Evolutionary conservation across 768 basidiomycete species (phyloP), one percentile per base, ranked within the genome.

Genomic region (Harrya chromipes): DNA sequence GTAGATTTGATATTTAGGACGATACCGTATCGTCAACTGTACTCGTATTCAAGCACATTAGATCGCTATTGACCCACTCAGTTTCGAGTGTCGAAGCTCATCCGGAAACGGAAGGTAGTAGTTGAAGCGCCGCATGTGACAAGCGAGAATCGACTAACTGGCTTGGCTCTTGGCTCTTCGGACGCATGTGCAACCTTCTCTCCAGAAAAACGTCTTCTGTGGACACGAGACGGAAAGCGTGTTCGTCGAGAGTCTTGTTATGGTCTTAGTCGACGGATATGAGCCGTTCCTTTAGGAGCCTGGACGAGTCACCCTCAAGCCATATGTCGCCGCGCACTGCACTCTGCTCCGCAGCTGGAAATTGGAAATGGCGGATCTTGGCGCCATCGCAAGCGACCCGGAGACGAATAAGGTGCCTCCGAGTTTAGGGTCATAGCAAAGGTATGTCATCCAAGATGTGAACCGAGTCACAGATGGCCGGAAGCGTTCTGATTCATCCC

Each of bases 1-100:
- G 70, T 35, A 57, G 68, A 41, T 69, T 69, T 27, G 70, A 71
- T 52, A 49, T 71, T n/a, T 69, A 64, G 52, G 23, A 34, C 6
- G 29, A n/a, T 34, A 9, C 27, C 20, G 17, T 41, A 40, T 47
- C 17, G 27, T 50, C 29, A 24, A 46, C 4, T 21, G 17, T 6
- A 20, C 23, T n/a, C 27, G 20, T 43, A 47, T 38, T n/a, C 17
- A 14, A 26, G 4, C 21, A 14, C 19, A 40, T 20, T 40, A 13
- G 20, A 11, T 27, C 38, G 40, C 19, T 38, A 12, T 16, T 29
- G 33, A 16, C 33, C 33, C 13, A 33, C 33, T 16, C 6, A 33
- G 33, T 4, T 16, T 16, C 14, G 33, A 33, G 8, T 40, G 10
- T 39, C 29, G 19, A 20, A 19, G 19, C 21, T 46, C 11, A 23